These are phyloP conservation scores for Cupressus sempervirens DNA, from an alignment of 75 land plant species.

Conservation along the genomic window DNA sequence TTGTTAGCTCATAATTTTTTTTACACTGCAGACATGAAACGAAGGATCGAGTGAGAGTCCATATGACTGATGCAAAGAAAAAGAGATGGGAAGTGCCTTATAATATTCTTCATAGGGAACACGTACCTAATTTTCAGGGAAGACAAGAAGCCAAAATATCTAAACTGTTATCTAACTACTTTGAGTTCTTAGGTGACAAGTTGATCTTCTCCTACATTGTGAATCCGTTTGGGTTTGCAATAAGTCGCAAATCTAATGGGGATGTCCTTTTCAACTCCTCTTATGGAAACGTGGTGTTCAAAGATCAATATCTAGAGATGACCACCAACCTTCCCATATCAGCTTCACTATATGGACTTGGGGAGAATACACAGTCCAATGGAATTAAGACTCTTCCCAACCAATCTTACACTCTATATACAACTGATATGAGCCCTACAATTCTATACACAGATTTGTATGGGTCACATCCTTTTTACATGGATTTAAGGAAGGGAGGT, in stretches of 20 bases:
- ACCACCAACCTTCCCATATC: slow-evolving; percentile 54
- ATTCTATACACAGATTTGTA: slow-evolving; percentile 60
- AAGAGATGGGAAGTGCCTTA: slow-evolving; percentile 85
- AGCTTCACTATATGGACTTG: slow-evolving; percentile 73
- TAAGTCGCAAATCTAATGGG: slow-evolving; percentile 54
- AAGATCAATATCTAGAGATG: slow-evolving; percentile 87
- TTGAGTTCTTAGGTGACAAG: slow-evolving; percentile 29
- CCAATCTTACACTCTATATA: slow-evolving; percentile 66
- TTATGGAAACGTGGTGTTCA: slow-evolving; percentile 58
- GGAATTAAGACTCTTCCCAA: slow-evolving; percentile 55
- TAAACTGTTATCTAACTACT: not conserved
- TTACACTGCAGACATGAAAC: slow-evolving; percentile 52
- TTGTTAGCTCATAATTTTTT: not conserved
- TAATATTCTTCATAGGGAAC: slow-evolving; percentile 52
- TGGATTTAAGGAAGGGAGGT: slow-evolving; percentile 44
- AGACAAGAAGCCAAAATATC: not conserved
- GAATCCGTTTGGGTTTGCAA: slow-evolving; percentile 69
- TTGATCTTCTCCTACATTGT: slow-evolving; percentile 54
- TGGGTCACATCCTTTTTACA: slow-evolving; percentile 41
- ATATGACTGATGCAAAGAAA: slow-evolving; percentile 64
- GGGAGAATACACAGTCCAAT: slow-evolving; percentile 72
- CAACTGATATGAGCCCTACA: slow-evolving; percentile 55
- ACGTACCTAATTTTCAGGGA: slow-evolving; percentile 14
- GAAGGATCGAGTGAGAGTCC: slow-evolving; percentile 50
- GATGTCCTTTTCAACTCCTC: slow-evolving; percentile 69